Percentiles rank a stretch among this genome's conserved stretches.
Evolutionary conservation across 2,329 filamentous ascomycete species (phyloP).

Genomic region (Xylogone sp.): DNA sequence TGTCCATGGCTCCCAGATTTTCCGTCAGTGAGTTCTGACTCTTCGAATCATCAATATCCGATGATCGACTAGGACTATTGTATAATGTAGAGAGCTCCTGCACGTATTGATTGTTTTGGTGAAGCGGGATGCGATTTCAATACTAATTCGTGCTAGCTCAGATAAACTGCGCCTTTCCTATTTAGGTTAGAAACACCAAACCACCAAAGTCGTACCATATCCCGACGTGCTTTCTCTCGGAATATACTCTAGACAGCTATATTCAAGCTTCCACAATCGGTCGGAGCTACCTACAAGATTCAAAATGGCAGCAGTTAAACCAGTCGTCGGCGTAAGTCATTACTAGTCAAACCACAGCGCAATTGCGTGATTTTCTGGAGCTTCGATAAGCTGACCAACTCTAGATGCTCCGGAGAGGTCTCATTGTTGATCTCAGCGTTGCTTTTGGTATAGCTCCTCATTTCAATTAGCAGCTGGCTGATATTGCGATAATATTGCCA

Average conservation of each 20-base stretch:
- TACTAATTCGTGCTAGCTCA: not conserved
- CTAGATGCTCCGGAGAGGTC: conserved; percentile 54
- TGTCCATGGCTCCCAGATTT: not conserved
- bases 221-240: not conserved
- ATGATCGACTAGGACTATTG: not conserved
- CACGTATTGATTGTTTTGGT: not conserved
- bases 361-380: conserved; percentile 6
- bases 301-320: conserved; percentile 24
- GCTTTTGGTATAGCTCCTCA: conserved; percentile 43
- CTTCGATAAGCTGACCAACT: conserved; percentile 23
- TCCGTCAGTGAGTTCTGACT: not conserved
- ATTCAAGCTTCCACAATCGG: conserved; percentile 19
- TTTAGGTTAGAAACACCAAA: not conserved
- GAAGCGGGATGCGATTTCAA: not conserved
- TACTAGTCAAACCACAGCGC: not conserved
- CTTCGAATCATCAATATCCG: not conserved
- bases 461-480: not conserved
- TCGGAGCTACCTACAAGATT: conserved; percentile 20
- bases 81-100: not conserved
- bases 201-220: not conserved
- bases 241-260: not conserved
- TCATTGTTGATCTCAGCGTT: conserved; percentile 55
- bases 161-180: not conserved
- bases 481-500: not conserved
- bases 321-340: conserved; percentile 32